Percentiles rank a stretch among this genome's conserved stretches.
phyloP scores from a whole-genome alignment of 1,284 basidiomycete species.

The Ceratobasidium sp. region DNA sequence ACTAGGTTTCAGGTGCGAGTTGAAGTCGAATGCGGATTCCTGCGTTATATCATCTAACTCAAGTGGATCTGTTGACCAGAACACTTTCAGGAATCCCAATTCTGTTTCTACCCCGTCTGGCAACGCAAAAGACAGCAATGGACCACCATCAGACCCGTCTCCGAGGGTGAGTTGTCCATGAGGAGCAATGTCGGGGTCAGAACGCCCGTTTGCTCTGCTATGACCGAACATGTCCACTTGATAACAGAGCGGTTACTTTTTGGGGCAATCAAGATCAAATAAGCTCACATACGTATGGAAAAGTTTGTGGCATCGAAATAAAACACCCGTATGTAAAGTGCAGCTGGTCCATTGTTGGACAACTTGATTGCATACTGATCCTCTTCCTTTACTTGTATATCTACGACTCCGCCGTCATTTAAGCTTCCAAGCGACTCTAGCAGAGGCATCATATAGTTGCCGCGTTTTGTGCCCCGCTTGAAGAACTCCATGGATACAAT shows the following conservation, averaged over 20 bases:
- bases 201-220: background rate
- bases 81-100: conserved; percentile 26
- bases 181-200: conserved; percentile 10
- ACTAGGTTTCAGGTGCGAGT: background rate
- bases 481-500: background rate
- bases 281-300: conserved; percentile 50
- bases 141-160: conserved; percentile 1
- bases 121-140: background rate
- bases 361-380: conserved; percentile 53
- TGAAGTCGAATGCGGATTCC: conserved; percentile 1
- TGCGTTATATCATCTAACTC: conserved; percentile 13
- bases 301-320: conserved; percentile 58
- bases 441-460: conserved; percentile 42
- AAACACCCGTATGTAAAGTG: conserved; percentile 59
- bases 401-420: conserved; percentile 51
- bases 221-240: conserved; percentile 1
- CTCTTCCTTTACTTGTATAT: conserved; percentile 50
- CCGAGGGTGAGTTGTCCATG: conserved; percentile 16
- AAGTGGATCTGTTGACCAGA: conserved; percentile 34
- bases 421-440: conserved; percentile 50
- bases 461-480: conserved; percentile 37
- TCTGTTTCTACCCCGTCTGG: background rate
- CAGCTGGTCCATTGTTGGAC: conserved; percentile 53
- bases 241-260: no score
- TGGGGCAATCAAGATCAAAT: background rate